Evolutionary conservation across 1,139 yeast species (phyloP).

Genomic region (Hansenula sp.): DNA sequence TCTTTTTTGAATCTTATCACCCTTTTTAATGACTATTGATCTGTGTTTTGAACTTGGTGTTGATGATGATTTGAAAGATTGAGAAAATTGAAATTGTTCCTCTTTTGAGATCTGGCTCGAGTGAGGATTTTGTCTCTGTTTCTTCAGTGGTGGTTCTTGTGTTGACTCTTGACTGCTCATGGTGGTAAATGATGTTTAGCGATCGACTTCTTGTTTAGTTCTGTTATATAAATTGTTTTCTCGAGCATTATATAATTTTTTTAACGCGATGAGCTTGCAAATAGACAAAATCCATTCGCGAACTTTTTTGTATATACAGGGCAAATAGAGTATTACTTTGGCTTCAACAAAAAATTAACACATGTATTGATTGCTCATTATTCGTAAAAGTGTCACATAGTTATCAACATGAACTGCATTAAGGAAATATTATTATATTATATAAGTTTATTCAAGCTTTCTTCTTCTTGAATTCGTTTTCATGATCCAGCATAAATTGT

Average conservation of each 20-base stretch:
- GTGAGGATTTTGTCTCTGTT: neutral
- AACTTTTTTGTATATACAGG: neutral
- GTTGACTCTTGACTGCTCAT: neutral
- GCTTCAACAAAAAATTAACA: too few relatives aligned
- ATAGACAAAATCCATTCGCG: neutral
- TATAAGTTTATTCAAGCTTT: neutral
- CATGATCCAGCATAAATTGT: conserved; percentile 10
- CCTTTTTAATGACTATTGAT: conserved; percentile 4
- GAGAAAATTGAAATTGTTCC: conserved; percentile 3
- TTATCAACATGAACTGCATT: too few relatives aligned
- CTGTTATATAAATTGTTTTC: too few relatives aligned
- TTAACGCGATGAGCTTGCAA: too few relatives aligned
- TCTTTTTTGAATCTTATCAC: conserved; percentile 13
- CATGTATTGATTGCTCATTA: too few relatives aligned
- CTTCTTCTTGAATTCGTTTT: neutral
- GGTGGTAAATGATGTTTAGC: too few relatives aligned
- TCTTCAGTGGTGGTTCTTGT: neutral
- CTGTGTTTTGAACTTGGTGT: neutral
- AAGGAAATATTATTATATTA: neutral
- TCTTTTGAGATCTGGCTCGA: neutral
- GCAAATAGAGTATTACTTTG: too few relatives aligned
- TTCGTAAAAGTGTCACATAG: too few relatives aligned
- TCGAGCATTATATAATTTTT: too few relatives aligned
- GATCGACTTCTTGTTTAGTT: too few relatives aligned
- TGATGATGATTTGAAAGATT: neutral